Base-by-base conservation (phyloP, 2,329 filamentous ascomycete species). In the Seiridium unicorne region DNA sequence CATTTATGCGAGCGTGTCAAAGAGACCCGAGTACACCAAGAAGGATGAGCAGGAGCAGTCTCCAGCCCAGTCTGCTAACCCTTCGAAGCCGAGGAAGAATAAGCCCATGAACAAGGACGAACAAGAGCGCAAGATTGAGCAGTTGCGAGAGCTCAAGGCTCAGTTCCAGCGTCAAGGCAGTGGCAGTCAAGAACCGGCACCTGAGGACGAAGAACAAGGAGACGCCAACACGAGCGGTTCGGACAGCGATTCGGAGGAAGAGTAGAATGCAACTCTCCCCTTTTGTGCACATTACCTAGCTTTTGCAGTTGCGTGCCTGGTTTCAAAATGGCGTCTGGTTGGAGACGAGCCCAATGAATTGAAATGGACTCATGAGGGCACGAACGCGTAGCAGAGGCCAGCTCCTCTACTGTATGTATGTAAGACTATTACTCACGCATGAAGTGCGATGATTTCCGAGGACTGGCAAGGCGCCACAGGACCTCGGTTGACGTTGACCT, bases 71-170 rank as follows among this genome's bases (percentile, higher is more conserved):
- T 42, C 70, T 13, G 69, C 67, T 49, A 72, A 74, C 31, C 77
- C 76, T 34, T 76, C 76, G 63, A 87, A 87, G 74, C 83, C 84
- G 57, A 88, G 87, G 78, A 90, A 90, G 80, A 90, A 91, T 74
- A 91, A 91, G 79, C 89, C 89, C 1, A 91, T 91, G 89, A 88
- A 86, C 74, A 89, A 89, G 75, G 77, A 79, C 40, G 88, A 91
- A 74, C 89, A 91, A 74, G 87, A 90, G 69, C 81, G 83, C 47
- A 87, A 85, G 64, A 89, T 91, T 67, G 79, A 83, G 64, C 79
- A 85, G 70, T 80, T 91, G 32, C 81, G 85, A 65, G 82, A 84
- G 70, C 82, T 86, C 63, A 79, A 88, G 65, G 80, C 79, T n/a
- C 74, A 80, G 59, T 81, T 79, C 61, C 73, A 74, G 60, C 75